Evolutionary conservation across 345 rosid species (phyloP).

Genomic region (Linum trigynum): DNA sequence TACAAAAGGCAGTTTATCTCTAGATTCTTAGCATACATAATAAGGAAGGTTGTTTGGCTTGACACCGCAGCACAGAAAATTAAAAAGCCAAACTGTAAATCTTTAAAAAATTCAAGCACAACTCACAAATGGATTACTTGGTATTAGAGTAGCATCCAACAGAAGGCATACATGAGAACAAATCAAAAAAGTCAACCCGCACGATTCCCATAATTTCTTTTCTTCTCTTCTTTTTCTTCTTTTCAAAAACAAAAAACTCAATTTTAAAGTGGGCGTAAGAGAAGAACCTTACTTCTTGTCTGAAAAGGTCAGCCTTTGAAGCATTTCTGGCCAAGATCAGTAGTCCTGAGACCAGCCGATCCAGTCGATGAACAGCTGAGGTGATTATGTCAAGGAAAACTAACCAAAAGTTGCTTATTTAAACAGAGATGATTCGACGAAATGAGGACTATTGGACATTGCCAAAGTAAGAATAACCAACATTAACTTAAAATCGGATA

Average conservation of each 20-base stretch:
- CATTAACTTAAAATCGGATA: background rate
- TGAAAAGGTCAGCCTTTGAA: conserved; percentile 66
- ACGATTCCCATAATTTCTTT: too few species aligned
- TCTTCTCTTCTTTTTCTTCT: too few species aligned
- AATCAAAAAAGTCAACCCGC: too few species aligned
- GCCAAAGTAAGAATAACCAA: conserved; percentile 2
- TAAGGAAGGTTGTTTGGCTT: background rate
- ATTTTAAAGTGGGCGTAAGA: background rate
- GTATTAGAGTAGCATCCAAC: background rate
- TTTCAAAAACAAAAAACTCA: background rate
- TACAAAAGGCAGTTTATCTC: too few species aligned
- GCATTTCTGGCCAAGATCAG: conserved; percentile 86
- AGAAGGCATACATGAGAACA: background rate
- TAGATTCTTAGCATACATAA: too few species aligned
- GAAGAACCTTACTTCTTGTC: conserved; percentile 54
- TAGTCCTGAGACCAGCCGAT: conserved; percentile 85
- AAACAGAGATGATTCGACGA: background rate
- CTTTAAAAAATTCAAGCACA: background rate
- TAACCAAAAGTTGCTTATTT: conserved; percentile 7
- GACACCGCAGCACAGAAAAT: background rate
- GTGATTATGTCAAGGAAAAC: conserved; percentile 32
- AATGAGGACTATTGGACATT: background rate
- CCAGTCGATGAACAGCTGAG: conserved; percentile 70
- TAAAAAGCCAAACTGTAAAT: background rate
- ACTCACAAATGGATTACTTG: background rate